These are phyloP conservation scores for Fonsecaea monophora DNA, from an alignment of 2,329 filamentous ascomycete species.

Conservation along the genomic window DNA sequence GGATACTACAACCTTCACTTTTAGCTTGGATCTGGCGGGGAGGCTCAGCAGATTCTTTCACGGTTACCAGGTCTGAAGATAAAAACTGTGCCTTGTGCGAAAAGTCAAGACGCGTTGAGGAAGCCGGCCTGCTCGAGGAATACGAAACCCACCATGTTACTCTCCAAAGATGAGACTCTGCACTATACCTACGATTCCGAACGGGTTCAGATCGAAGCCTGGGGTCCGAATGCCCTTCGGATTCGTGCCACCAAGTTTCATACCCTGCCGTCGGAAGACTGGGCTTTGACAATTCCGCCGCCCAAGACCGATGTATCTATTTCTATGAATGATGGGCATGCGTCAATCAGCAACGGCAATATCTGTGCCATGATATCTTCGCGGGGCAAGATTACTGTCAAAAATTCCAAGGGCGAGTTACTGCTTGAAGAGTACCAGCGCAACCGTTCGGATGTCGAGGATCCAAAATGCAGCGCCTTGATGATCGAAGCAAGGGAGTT, in stretches of 20 bases:
- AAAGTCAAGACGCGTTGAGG: background rate
- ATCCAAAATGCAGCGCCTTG: constrained; percentile 66
- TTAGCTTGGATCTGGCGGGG: constrained; percentile 11
- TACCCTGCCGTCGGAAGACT: constrained; percentile 47
- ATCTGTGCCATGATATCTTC: constrained; percentile 57
- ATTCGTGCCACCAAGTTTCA: constrained; percentile 49
- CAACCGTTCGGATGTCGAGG: constrained; percentile 57
- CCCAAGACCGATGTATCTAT: constrained; percentile 23
- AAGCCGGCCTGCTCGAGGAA: background rate
- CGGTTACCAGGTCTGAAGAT: background rate
- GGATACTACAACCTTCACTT: constrained; percentile 1
- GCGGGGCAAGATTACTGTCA: constrained; percentile 60
- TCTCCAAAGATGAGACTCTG: constrained; percentile 45
- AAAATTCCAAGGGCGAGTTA: constrained; percentile 50
- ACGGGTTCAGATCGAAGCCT: constrained; percentile 48
- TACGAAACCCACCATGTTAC: constrained; percentile 26
- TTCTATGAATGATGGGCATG: constrained; percentile 21
- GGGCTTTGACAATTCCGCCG: constrained; percentile 43
- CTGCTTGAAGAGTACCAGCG: constrained; percentile 63
- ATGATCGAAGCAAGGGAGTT: constrained; percentile 65
- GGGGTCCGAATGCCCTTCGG: constrained; percentile 50
- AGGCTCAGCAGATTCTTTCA: constrained; percentile 2
- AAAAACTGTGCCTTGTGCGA: background rate
- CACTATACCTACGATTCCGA: constrained; percentile 50
- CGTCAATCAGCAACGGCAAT: constrained; percentile 51